These are phyloP conservation scores for Casuarina glauca DNA, from an alignment of 306 rosid species.

Conservation along the genomic window DNA sequence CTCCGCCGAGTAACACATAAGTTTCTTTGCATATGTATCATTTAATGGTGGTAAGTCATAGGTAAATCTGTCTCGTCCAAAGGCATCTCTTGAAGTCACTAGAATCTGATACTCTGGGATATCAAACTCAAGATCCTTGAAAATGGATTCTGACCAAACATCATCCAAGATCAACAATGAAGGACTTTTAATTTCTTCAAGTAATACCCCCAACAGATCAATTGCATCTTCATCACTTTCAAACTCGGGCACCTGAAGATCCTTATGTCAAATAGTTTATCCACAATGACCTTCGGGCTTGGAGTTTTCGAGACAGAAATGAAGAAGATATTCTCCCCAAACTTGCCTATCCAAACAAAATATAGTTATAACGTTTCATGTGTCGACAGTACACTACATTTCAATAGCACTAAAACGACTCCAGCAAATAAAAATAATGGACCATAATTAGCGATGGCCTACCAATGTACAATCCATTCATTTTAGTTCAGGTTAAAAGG, in stretches of 20 bases:
- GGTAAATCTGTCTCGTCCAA: slow-evolving; percentile 30
- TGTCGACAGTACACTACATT: not conserved
- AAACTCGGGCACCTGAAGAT: slow-evolving; percentile 25
- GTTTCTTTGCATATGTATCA: slow-evolving; percentile 38
- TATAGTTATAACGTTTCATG: slow-evolving; percentile 11
- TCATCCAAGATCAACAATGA: slow-evolving; percentile 36
- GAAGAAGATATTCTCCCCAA: slow-evolving; percentile 49
- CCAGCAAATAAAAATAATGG: not conserved
- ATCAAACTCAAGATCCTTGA: slow-evolving; percentile 39
- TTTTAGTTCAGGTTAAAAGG: not conserved
- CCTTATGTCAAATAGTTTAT: slow-evolving; percentile 38
- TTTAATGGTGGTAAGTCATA: slow-evolving; percentile 37
- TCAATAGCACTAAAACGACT: not conserved
- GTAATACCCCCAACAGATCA: slow-evolving; percentile 30
- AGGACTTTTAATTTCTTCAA: slow-evolving; percentile 29
- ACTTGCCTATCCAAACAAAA: slow-evolving; percentile 37
- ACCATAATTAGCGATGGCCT: not conserved
- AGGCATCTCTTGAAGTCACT: slow-evolving; percentile 56
- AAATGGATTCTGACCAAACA: slow-evolving; percentile 31
- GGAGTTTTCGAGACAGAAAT: slow-evolving; percentile 36
- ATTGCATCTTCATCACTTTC: slow-evolving; percentile 33
- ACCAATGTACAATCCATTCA: not conserved
- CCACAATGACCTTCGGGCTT: slow-evolving; percentile 37
- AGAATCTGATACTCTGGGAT: slow-evolving; percentile 48
- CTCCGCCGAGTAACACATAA: slow-evolving; percentile 45